These are phyloP conservation scores for Eimeria sp. DNA, from an alignment of 169 alveolate species.

Conservation along the genomic window DNA sequence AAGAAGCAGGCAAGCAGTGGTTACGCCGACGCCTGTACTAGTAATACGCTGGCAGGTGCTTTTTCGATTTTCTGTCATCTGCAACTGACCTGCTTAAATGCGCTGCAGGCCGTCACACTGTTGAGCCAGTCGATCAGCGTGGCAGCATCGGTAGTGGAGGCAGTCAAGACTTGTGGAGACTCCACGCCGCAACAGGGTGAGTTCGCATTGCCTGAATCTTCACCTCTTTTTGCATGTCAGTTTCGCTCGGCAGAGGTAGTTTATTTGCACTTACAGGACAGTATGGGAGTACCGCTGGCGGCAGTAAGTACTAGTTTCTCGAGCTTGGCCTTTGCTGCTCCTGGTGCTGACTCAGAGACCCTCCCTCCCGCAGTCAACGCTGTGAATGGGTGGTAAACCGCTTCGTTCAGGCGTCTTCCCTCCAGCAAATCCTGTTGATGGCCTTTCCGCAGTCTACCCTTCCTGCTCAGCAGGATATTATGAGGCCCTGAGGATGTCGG, in stretches of 20 bases:
- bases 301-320: background rate
- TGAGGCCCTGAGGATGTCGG: conserved; percentile 68
- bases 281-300: background rate
- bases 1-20: conserved; percentile 41
- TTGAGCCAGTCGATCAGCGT: conserved; percentile 72
- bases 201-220: background rate
- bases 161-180: conserved; percentile 72
- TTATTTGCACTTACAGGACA: background rate
- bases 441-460: conserved; percentile 30
- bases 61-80: background rate
- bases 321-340: conserved; percentile 59
- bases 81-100: background rate
- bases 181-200: conserved; percentile 42
- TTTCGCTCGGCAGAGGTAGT: background rate
- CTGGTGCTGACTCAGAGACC: conserved; percentile 74
- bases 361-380: conserved; percentile 63
- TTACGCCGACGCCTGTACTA: background rate
- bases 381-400: conserved; percentile 78
- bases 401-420: conserved; percentile 76
- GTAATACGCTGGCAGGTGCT: background rate
- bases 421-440: conserved; percentile 32
- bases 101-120: conserved; percentile 76
- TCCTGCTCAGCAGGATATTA: conserved; percentile 51
- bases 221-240: background rate
- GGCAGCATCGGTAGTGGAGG: conserved; percentile 71